Evolutionary conservation across 2,329 filamentous ascomycete genomes (phyloP).

Genomic region (Hypoxylon sp.): DNA sequence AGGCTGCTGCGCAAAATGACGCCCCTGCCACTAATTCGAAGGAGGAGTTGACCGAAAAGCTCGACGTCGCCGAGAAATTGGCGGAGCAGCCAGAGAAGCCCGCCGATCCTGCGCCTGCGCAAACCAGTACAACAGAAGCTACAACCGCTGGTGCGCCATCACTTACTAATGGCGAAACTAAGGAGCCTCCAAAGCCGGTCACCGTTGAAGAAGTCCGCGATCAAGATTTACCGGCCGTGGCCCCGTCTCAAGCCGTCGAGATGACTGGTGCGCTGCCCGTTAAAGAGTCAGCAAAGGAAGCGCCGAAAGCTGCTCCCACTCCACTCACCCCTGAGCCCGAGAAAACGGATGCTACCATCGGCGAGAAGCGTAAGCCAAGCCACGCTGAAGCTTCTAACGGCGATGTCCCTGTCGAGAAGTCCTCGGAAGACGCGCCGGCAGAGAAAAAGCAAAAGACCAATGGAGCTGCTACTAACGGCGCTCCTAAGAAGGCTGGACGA

Average conservation of each 20-base stretch:
- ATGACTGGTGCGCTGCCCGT: slow-evolving; percentile 36
- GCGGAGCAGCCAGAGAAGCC: slow-evolving; percentile 45
- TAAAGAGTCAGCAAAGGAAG: slow-evolving; percentile 42
- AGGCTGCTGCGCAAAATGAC: slow-evolving; percentile 37
- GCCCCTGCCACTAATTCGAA: slow-evolving; percentile 33
- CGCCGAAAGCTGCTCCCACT: slow-evolving; percentile 31
- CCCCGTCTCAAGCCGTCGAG: slow-evolving; percentile 30
- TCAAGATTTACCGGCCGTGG: slow-evolving; percentile 41
- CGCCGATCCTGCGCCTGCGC: slow-evolving; percentile 34
- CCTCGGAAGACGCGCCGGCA: slow-evolving; percentile 45
- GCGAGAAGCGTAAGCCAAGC: slow-evolving; percentile 49
- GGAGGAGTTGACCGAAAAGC: slow-evolving; percentile 43
- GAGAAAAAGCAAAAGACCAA: slow-evolving; percentile 59
- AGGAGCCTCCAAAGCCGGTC: slow-evolving; percentile 48
- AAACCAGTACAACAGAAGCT: slow-evolving; percentile 29
- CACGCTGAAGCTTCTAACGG: slow-evolving; percentile 37
- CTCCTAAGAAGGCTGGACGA: slow-evolving; percentile 52
- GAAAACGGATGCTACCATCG: slow-evolving; percentile 34
- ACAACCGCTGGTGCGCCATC: slow-evolving; percentile 32
- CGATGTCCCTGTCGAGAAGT: slow-evolving; percentile 20
- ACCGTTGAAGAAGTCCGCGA: slow-evolving; percentile 50
- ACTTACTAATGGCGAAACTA: slow-evolving; percentile 39
- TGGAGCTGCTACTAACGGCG: slow-evolving; percentile 47
- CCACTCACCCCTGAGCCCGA: slow-evolving; percentile 43
- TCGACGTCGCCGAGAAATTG: slow-evolving; percentile 37